A percentile compares a stretch with the other conserved stretches of the same genome.
phyloP scores from a whole-genome alignment of 2,329 filamentous ascomycete genomes.

The Epichloe amarillans region DNA sequence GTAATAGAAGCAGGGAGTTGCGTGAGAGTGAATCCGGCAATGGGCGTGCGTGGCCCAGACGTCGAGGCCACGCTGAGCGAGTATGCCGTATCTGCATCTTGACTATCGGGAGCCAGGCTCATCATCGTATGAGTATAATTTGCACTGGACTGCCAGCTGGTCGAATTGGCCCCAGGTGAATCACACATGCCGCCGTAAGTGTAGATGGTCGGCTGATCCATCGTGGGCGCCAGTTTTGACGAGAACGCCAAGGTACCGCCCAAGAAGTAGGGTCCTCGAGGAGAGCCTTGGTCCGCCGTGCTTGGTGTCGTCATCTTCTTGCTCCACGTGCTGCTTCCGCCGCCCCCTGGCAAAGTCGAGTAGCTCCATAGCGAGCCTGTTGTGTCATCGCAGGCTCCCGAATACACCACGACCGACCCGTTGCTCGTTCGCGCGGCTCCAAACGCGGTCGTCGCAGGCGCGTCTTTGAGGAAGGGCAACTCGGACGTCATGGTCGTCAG shows the following conservation, averaged over 20 bases:
- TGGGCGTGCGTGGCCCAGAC: constrained; percentile 56
- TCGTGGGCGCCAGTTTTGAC: constrained; percentile 37
- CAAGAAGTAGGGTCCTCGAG: constrained; percentile 33
- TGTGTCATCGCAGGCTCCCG: constrained; percentile 54
- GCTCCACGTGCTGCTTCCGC: constrained; percentile 12
- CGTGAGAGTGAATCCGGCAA: constrained; percentile 80
- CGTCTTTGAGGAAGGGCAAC: constrained; percentile 48
- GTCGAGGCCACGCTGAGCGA: constrained; percentile 24
- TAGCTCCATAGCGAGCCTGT: constrained; percentile 56
- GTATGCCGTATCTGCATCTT: constrained; percentile 18
- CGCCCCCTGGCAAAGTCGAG: constrained; percentile 27
- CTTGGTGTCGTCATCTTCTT: constrained; percentile 16
- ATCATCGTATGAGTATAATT: constrained; percentile 75
- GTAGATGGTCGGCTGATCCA: constrained; percentile 48
- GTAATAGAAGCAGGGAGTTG: constrained; percentile 56
- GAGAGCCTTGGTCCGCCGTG: constrained; percentile 10
- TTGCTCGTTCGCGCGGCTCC: constrained; percentile 51
- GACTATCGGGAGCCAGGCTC: constrained; percentile 38
- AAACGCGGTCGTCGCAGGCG: constrained; percentile 42
- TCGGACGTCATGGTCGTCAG: constrained; percentile 38
- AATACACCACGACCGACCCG: constrained; percentile 60
- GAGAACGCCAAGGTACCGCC: constrained; percentile 55
- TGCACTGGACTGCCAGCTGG: constrained; percentile 52
- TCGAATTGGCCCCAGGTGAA: constrained; percentile 21
- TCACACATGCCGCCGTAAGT: constrained; percentile 89